A percentile compares a stretch with the other conserved stretches of the same genome.
Conservation (phyloP, 2,329 filamentous ascomycete species). For the Parastagonospora nodorum region DNA sequence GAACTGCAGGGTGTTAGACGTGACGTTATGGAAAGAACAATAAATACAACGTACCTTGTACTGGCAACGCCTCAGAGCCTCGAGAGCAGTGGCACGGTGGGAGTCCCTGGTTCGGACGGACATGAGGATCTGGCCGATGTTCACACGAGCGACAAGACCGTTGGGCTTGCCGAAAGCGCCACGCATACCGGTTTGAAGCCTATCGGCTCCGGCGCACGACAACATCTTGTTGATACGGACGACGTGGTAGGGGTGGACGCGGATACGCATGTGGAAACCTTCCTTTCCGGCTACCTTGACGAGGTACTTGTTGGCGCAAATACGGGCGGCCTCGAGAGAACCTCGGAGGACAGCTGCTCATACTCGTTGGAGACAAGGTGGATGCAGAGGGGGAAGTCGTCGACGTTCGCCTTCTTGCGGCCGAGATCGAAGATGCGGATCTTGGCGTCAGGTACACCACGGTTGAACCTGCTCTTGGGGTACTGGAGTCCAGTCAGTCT, state of each 20-base stretch:
- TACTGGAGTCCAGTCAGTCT: constrained; percentile 70
- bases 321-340: constrained; percentile 99
- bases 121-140: constrained; percentile 99
- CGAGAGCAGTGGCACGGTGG: constrained; percentile 89
- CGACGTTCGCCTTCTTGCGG: constrained; percentile 97
- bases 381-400: constrained; percentile 97
- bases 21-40: not conserved
- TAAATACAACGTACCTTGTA: constrained; percentile 70
- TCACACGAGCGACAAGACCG: constrained; percentile 98
- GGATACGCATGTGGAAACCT: constrained; percentile 72
- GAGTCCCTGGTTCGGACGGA: constrained; percentile 95
- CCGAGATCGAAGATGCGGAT: constrained; percentile 98
- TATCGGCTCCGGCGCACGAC: constrained; percentile 99
- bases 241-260: constrained; percentile 99
- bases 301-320: constrained; percentile 98
- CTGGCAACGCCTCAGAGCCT: constrained; percentile 98
- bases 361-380: constrained; percentile 99
- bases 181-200: constrained; percentile 99
- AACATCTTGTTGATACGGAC: constrained; percentile 99
- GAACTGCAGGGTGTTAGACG: constrained; percentile 61
- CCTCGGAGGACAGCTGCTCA: constrained; percentile 99
- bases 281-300: constrained; percentile 73
- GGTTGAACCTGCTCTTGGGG: constrained; percentile 99
- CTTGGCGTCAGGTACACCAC: constrained; percentile 85
- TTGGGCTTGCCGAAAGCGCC: constrained; percentile 99